These are phyloP conservation scores for Penicillium sp. DNA, from an alignment of 2,329 filamentous ascomycete genomes.

Conservation along the genomic window DNA sequence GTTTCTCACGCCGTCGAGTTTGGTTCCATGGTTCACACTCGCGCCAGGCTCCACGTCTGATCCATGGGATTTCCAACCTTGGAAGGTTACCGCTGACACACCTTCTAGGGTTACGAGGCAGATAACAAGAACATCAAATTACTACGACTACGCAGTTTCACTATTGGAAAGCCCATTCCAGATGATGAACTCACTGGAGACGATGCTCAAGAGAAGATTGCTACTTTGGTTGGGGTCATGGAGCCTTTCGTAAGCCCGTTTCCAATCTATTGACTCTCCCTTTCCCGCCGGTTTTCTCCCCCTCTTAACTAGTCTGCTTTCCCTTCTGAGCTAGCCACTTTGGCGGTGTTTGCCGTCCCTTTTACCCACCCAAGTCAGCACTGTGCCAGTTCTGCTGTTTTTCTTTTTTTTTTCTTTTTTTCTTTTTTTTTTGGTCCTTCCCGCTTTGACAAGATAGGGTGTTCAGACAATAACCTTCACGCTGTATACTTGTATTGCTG, in stretches of 20 bases:
- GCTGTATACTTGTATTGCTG: conserved; percentile 5
- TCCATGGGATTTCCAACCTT: background rate
- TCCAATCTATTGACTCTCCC: conserved; percentile 14
- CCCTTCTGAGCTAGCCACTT: conserved; percentile 26
- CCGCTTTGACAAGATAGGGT: background rate
- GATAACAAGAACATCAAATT: conserved; percentile 78
- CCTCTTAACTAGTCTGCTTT: conserved; percentile 23
- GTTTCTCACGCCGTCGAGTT: conserved; percentile 29
- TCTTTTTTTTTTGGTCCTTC: background rate
- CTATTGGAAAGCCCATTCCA: conserved; percentile 63
- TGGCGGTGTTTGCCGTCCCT: conserved; percentile 10
- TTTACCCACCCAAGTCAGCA: conserved; percentile 20
- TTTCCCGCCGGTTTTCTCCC: conserved; percentile 20
- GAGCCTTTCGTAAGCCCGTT: conserved; percentile 70
- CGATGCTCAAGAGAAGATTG: conserved; percentile 64
- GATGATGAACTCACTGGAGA: conserved; percentile 64
- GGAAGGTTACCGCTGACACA: background rate
- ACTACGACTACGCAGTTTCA: conserved; percentile 77
- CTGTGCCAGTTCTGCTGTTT: background rate
- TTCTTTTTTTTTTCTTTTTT: background rate
- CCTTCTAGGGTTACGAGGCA: conserved; percentile 64
- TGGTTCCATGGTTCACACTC: conserved; percentile 41
- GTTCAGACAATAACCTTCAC: background rate
- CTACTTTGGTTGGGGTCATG: conserved; percentile 64
- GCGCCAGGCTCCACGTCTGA: conserved; percentile 21